Base-by-base conservation (phyloP, 257 asterid species). In the Petunia secreta region DNA sequence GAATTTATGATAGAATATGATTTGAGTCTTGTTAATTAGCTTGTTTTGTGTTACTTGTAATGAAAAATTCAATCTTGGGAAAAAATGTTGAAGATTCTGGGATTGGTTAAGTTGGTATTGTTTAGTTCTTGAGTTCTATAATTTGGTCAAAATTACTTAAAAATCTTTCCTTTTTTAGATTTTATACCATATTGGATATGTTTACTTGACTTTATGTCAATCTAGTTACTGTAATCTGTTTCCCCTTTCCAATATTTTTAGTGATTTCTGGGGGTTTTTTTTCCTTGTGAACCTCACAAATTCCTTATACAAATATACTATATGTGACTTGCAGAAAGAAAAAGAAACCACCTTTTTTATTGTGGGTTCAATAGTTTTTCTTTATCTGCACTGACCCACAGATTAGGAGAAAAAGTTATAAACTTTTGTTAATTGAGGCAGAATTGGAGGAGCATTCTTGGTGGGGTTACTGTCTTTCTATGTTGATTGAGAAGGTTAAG, bases 401-500 rank as follows among this genome's bases (percentile, higher is more conserved):
- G 14, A 73, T 36, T 73, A 73, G 63, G 78, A 0, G 78, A 73
- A 73, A 66, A 73, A 73, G 78, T 73, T 36, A 11, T 11, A 52
- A 48, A 48, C 77, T 71, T 71, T 71, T 43, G 50, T 48, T 0
- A 48, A 9, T 48, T 55, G 60, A 71, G 13, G 60, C 60, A 71
- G 60, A 50, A 34, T 10, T 66, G 5, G 77, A 9, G 44, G 25
- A 7, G 69, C 83, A 83, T 79, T 80, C 80, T 87, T 69, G 79
- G 87, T 82, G 85, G 87, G 87, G 63, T 48, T 60, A 54, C 80
- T 81, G 64, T 83, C 85, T 81, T 89, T 89, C 84, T 87, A 87
- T 89, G 94, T 90, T 95, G 82, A 81, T 91, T 52, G 95, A 87
- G 81, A 92, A 92, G 90, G 78, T 91, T 79, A 86, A 84, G 75